Base-by-base conservation (phyloP, 352 stramenopile genomes). In the Pythium grandisporangium region DNA sequence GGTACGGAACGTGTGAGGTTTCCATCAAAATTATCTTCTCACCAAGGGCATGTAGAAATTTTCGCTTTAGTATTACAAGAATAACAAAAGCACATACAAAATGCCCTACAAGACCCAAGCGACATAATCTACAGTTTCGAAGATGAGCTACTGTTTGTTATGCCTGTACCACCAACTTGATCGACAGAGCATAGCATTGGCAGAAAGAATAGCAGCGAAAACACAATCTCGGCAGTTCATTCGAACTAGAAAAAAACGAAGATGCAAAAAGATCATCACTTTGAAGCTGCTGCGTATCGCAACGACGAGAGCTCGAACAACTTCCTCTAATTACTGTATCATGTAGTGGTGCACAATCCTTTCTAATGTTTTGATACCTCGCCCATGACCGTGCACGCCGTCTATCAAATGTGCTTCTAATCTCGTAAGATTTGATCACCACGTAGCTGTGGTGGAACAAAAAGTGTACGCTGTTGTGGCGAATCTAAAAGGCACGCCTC, bases 371-470 rank as follows among this genome's bases (percentile, higher is more conserved):
- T 64, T 51, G 21, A 64, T 37, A 1, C 50, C 55, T 51, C 44
- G 30, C 12, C 42, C 47, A 42, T 58, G 54, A 0, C 54, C 54
- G 39, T 41, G 42, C 37, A 63, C 58, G 45, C 58, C 54, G 17
- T 63, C 54, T 44, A 58, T 44, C 35, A 63, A 54, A 14, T 53
- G 48, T 14, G 39, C 37, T 19, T 54, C 54, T 2, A 56, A 40
- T 30, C 33, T 45, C 37, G 43, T 58, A 48, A 8, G 37, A 47
- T 33, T 42, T 54, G 27, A 19, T 42, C 14, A 5, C 43, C 43
- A 50, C 34, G 35, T 16, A 50, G 4, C 43, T 14, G 23, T 35
- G 43, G 43, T 33, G 43, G 43, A 3, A 25, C 32, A 16, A 50
- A 25, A 41, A 43, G 24, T 21, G 43, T 26, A 42, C 43, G 30